Evolutionary conservation across 495 filamentous ascomycete genomes (phyloP).

Genomic region (Penicillium daleae): DNA sequence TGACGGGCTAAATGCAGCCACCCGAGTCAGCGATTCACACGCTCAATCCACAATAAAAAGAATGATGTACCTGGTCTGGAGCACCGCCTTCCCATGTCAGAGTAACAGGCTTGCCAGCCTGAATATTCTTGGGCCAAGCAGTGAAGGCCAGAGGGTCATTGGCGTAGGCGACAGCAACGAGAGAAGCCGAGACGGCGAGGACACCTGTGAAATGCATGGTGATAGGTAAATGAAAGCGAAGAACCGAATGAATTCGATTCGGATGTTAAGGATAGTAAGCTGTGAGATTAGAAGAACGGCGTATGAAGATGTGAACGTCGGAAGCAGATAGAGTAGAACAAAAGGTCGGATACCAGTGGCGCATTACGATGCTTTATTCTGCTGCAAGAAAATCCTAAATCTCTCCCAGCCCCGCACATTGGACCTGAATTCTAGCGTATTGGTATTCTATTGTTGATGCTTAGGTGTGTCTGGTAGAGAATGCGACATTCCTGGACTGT

Average conservation of each 20-base stretch:
- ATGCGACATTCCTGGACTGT: slow-evolving; percentile 34
- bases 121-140: slow-evolving; percentile 43
- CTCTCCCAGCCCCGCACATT: slow-evolving; percentile 19
- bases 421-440: slow-evolving; percentile 17
- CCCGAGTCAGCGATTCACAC: neutral
- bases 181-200: slow-evolving; percentile 38
- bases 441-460: slow-evolving; percentile 27
- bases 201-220: slow-evolving; percentile 36
- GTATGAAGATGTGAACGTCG: slow-evolving; percentile 6
- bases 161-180: slow-evolving; percentile 30
- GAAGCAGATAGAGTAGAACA: slow-evolving; percentile 6
- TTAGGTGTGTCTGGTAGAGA: slow-evolving; percentile 18
- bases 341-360: slow-evolving; percentile 22
- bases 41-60: neutral
- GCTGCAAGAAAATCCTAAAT: slow-evolving; percentile 1
- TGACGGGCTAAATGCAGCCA: slow-evolving; percentile 38
- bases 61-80: slow-evolving; percentile 19
- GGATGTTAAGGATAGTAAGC: slow-evolving; percentile 27
- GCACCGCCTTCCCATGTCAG: slow-evolving; percentile 47
- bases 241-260: slow-evolving; percentile 1
- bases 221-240: slow-evolving; percentile 4
- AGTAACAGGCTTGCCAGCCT: slow-evolving; percentile 44
- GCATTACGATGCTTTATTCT: slow-evolving; percentile 30
- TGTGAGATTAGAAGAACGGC: slow-evolving; percentile 2
- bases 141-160: slow-evolving; percentile 48